phyloP scores from a whole-genome alignment of 805 yeast genomes.

The Danielia reshetovae region DNA sequence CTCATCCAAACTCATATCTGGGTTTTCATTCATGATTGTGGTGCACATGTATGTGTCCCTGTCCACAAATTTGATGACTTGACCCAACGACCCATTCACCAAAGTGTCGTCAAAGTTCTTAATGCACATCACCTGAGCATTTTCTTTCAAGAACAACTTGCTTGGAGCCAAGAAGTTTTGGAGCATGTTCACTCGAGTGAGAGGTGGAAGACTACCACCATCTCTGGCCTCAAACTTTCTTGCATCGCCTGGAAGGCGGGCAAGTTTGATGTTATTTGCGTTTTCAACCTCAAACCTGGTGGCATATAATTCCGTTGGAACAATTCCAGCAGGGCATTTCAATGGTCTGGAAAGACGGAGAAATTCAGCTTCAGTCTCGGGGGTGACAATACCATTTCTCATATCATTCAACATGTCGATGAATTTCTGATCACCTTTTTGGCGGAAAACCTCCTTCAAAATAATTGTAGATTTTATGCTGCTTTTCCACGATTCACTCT shows the following conservation, averaged over 20 bases:
- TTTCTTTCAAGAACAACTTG: slow-evolving; percentile 52
- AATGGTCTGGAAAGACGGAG: slow-evolving; percentile 54
- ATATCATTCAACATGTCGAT: slow-evolving; percentile 77
- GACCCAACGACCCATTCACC: slow-evolving; percentile 92
- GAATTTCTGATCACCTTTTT: slow-evolving; percentile 71
- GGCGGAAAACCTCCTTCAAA: slow-evolving; percentile 81
- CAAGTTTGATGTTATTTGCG: slow-evolving; percentile 52
- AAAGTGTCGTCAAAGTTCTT: slow-evolving; percentile 69
- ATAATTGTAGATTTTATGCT: slow-evolving; percentile 64
- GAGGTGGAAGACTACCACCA: slow-evolving; percentile 29
- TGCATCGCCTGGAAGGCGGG: slow-evolving; percentile 43
- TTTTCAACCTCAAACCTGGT: slow-evolving; percentile 79
- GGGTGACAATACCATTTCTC: slow-evolving; percentile 64
- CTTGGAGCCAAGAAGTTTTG: slow-evolving; percentile 16
- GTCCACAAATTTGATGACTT: slow-evolving; percentile 54
- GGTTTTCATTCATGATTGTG: slow-evolving; percentile 15
- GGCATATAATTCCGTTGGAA: slow-evolving; percentile 86
- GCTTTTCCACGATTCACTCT: slow-evolving; percentile 63
- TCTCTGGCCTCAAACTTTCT: slow-evolving; percentile 42
- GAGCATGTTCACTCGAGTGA: slow-evolving; percentile 6
- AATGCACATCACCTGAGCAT: slow-evolving; percentile 93
- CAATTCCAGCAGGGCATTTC: slow-evolving; percentile 65
- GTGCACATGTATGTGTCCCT: slow-evolving; percentile 35
- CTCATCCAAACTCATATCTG: slow-evolving; percentile 17
- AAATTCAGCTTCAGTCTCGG: slow-evolving; percentile 47